These are phyloP conservation scores for Cutaneotrichosporon cavernicola DNA, from an alignment of 1,284 basidiomycete genomes.

Conservation along the genomic window DNA sequence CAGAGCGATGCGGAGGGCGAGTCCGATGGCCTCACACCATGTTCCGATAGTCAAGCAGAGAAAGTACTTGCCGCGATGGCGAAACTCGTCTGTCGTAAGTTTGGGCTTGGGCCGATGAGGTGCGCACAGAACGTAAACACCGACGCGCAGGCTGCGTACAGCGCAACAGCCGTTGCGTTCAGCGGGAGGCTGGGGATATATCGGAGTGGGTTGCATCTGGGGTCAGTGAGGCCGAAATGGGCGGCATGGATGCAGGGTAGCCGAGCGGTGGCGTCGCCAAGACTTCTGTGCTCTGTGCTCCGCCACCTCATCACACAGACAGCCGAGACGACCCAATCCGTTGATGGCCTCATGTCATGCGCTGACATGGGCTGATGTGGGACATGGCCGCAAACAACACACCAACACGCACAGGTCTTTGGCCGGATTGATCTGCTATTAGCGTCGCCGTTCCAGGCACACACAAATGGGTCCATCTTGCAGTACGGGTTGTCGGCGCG, in stretches of 20 bases:
- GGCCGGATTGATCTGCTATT: constrained; percentile 13
- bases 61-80: constrained; percentile 21
- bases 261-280: neutral
- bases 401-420: constrained; percentile 15
- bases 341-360: neutral
- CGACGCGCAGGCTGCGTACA: constrained; percentile 60
- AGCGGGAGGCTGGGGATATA: constrained; percentile 64
- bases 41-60: constrained; percentile 23
- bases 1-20: constrained; percentile 22
- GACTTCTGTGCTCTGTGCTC: neutral
- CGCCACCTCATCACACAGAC: neutral
- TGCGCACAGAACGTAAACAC: constrained; percentile 56
- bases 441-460: neutral
- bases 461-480: constrained; percentile 13
- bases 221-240: neutral
- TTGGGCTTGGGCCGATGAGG: neutral
- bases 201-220: constrained; percentile 51
- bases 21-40: constrained; percentile 21
- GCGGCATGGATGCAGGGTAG: neutral
- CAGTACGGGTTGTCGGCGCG: constrained; percentile 15
- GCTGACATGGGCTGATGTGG: neutral
- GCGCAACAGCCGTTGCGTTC: constrained; percentile 59
- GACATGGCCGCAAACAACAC: neutral
- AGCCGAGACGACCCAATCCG: neutral
- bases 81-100: constrained; percentile 21